Percentiles rank a stretch among this genome's conserved stretches.
These are phyloP conservation scores for Allomyces macrogynus DNA, from an alignment of 192 early-diverging fungal species.

Conservation along the genomic window DNA sequence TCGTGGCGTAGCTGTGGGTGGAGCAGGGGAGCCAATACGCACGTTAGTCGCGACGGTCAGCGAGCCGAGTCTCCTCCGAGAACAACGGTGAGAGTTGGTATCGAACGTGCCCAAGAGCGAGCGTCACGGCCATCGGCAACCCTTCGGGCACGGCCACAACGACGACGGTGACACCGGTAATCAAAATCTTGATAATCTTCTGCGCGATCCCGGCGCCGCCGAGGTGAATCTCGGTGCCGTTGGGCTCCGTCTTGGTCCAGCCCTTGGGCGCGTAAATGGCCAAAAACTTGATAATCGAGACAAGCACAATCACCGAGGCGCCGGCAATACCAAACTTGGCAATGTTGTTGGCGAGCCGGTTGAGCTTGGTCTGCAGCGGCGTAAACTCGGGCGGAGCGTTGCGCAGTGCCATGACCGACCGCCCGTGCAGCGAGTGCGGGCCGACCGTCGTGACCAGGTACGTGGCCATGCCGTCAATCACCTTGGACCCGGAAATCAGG, in stretches of 20 bases:
- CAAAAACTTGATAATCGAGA: conserved; percentile 20
- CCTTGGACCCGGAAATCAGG: too few relatives aligned
- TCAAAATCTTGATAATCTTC: conserved; percentile 42
- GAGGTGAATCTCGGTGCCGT: conserved; percentile 46
- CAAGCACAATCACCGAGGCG: conserved; percentile 60
- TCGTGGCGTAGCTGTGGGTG: conserved; percentile 66
- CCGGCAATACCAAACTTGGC: conserved; percentile 75
- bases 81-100: too few relatives aligned
- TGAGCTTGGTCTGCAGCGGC: too few relatives aligned
- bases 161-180: conserved; percentile 62
- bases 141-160: conserved; percentile 76
- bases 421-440: conserved; percentile 69
- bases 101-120: conserved; percentile 62
- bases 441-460: conserved; percentile 74
- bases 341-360: conserved; percentile 89
- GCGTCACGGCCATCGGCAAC: conserved; percentile 70
- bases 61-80: too few relatives aligned
- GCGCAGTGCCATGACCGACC: conserved; percentile 74
- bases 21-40: too few relatives aligned
- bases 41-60: too few relatives aligned
- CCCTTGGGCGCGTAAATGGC: conserved; percentile 1
- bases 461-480: too few relatives aligned
- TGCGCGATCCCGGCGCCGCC: conserved; percentile 29
- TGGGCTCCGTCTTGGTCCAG: conserved; percentile 15
- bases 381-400: too few relatives aligned